Conservation (phyloP, 305 asterid species). For the Striga hermonthica region DNA sequence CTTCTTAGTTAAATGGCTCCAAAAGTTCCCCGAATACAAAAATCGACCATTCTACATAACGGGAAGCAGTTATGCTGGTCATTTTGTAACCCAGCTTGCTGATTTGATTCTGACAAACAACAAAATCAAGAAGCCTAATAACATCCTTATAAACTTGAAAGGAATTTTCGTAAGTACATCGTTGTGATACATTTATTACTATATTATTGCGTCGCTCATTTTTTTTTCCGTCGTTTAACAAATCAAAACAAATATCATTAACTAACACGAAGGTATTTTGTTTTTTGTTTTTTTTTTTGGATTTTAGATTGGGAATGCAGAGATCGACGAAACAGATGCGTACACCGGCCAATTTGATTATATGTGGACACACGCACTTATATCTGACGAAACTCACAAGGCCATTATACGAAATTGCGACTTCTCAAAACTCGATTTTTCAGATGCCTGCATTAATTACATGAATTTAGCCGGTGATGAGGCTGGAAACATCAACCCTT, state of each 20-base stretch:
- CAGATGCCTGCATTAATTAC: conserved; percentile 32
- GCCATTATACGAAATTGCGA: conserved; percentile 41
- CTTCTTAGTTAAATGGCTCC: too few species aligned
- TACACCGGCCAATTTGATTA: conserved; percentile 42
- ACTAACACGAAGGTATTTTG: too few species aligned
- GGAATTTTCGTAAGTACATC: conserved; percentile 5
- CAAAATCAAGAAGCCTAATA: not conserved
- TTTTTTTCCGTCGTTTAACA: too few species aligned
- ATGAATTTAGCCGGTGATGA: conserved; percentile 8
- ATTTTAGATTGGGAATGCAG: conserved; percentile 69
- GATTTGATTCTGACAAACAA: not conserved
- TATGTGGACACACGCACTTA: conserved; percentile 43
- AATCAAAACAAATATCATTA: too few species aligned
- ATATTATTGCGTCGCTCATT: too few species aligned
- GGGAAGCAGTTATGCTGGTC: too few species aligned
- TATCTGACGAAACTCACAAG: conserved; percentile 48
- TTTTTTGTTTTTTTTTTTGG: not conserved
- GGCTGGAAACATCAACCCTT: not conserved
- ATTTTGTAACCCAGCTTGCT: conserved; percentile 28
- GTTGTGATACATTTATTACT: too few species aligned
- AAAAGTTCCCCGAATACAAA: too few species aligned
- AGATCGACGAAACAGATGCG: conserved; percentile 33
- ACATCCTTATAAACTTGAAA: not conserved
- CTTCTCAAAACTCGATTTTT: conserved; percentile 25
- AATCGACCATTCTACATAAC: too few species aligned